Conservation (phyloP, 106 monocot species). For the Narthecium ossifragum region DNA sequence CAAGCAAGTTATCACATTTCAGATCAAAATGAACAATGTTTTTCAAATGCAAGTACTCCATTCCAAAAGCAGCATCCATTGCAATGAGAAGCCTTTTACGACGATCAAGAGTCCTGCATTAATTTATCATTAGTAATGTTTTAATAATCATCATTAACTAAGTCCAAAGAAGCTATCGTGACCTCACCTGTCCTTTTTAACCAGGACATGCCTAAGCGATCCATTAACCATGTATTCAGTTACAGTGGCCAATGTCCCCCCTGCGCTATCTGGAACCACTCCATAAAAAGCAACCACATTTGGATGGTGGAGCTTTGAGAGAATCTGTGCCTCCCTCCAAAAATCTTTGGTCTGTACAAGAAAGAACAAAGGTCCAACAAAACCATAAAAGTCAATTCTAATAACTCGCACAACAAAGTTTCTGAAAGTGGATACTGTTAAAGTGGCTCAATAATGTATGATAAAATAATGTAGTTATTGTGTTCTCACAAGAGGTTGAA, state of each 20-base stretch:
- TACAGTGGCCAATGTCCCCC: constrained; percentile 86
- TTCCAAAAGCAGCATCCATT: constrained; percentile 98
- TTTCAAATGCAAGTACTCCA: constrained; percentile 97
- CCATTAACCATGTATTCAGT: constrained; percentile 99
- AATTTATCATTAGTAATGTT: constrained; percentile 1
- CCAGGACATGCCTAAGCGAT: constrained; percentile 74
- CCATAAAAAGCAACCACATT: constrained; percentile 98
- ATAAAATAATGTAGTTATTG: no score
- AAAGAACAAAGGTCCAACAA: background rate
- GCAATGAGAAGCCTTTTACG: constrained; percentile 86
- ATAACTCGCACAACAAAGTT: no score
- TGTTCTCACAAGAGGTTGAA: no score
- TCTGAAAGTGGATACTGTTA: no score
- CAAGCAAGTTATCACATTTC: constrained; percentile 94
- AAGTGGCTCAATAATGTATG: no score
- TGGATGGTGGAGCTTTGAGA: constrained; percentile 97
- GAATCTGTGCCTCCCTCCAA: constrained; percentile 94
- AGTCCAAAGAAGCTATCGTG: background rate
- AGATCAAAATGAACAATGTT: constrained; percentile 96
- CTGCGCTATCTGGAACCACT: constrained; percentile 84
- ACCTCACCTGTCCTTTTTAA: constrained; percentile 65
- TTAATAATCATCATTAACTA: background rate
- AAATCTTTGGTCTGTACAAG: constrained; percentile 74
- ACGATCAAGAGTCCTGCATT: constrained; percentile 60
- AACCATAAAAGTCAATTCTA: background rate